phyloP scores from a whole-genome alignment of 106 monocot genomes.

The Apostasia shenzhenica region DNA sequence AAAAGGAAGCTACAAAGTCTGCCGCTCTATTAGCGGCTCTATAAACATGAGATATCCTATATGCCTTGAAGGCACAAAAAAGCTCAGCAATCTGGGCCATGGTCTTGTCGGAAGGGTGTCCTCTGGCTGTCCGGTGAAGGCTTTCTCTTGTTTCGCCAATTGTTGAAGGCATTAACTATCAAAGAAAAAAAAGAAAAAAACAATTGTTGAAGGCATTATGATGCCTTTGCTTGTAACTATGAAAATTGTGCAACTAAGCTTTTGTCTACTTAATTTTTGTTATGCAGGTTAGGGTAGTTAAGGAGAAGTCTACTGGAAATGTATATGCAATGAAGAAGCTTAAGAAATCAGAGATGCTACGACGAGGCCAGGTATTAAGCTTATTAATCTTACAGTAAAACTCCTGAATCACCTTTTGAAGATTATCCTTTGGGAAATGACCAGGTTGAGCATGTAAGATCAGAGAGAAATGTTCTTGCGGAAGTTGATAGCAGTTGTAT shows the following conservation, averaged over 20 bases:
- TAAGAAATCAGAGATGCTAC: constrained; percentile 48
- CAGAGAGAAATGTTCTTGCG: constrained; percentile 43
- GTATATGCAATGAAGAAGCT: constrained; percentile 58
- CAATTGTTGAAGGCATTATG: neutral
- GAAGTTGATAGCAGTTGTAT: constrained; percentile 32
- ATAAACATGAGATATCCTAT: no score
- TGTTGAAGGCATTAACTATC: no score
- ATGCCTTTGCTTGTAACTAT: constrained; percentile 13
- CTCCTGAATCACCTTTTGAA: neutral
- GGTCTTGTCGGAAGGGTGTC: no score
- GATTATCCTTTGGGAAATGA: neutral
- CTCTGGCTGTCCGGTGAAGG: no score
- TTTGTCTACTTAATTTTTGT: constrained; percentile 1
- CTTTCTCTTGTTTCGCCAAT: no score
- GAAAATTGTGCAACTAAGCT: constrained; percentile 1
- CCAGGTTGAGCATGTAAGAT: constrained; percentile 48
- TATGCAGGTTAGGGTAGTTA: constrained; percentile 35
- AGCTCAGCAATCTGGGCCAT: no score
- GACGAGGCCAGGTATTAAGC: constrained; percentile 37
- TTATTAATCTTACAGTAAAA: constrained; percentile 1
- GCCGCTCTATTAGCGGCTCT: no score
- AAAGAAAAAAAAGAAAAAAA: no score
- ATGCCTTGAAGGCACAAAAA: no score
- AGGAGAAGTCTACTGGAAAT: constrained; percentile 26
- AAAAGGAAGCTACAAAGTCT: no score